phyloP scores from a whole-genome alignment of 2,329 filamentous ascomycete genomes.

The Dryadomyces quercivorus region DNA sequence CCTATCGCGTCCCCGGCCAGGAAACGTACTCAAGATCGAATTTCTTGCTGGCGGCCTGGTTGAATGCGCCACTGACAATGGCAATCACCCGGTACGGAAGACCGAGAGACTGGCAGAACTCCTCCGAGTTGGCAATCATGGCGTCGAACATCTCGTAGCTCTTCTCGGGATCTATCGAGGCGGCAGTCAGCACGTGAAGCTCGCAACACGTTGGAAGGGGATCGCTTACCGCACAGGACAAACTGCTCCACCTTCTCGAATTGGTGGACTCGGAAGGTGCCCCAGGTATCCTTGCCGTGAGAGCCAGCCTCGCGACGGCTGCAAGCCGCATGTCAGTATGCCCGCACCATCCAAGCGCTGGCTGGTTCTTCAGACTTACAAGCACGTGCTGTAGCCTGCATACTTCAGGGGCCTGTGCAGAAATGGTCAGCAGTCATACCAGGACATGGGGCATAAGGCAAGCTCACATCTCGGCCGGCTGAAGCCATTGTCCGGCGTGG shows the following conservation, averaged over 20 bases:
- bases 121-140: slow-evolving; percentile 85
- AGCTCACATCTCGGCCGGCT: slow-evolving; percentile 53
- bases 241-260: slow-evolving; percentile 55
- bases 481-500: slow-evolving; percentile 89
- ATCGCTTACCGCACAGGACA: slow-evolving; percentile 23
- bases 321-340: not conserved
- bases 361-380: slow-evolving; percentile 22
- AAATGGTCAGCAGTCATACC: not conserved
- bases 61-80: slow-evolving; percentile 92
- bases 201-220: not conserved
- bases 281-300: slow-evolving; percentile 73
- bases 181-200: not conserved
- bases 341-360: too few relatives aligned
- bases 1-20: slow-evolving; percentile 29
- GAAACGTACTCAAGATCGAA: slow-evolving; percentile 61
- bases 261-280: slow-evolving; percentile 94
- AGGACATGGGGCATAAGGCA: too few relatives aligned
- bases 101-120: slow-evolving; percentile 84
- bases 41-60: slow-evolving; percentile 80
- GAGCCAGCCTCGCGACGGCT: slow-evolving; percentile 80
- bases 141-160: slow-evolving; percentile 89
- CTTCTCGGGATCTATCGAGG: slow-evolving; percentile 67
- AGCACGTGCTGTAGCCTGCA: slow-evolving; percentile 88
- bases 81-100: slow-evolving; percentile 85
- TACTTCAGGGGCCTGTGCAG: slow-evolving; percentile 65